Evolutionary conservation across 1,284 basidiomycete genomes (phyloP), one percentile per base, ranked within the genome.

Genomic region (Pisolithus thermaeus): DNA sequence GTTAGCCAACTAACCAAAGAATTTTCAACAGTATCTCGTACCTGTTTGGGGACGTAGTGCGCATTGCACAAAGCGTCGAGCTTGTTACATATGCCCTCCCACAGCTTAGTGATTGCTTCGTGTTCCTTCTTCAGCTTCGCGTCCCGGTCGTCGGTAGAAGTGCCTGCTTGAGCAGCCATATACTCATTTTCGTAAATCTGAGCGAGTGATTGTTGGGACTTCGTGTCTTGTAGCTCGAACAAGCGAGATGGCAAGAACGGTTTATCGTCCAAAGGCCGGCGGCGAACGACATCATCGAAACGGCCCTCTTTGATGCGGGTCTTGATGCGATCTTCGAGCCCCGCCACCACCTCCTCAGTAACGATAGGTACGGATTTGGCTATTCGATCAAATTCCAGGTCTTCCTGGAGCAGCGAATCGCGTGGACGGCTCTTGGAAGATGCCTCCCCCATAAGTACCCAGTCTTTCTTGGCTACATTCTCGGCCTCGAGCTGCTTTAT

Each of bases 131-230:
- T 76, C 27, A 99, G 75, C 69, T 92, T 95, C 23, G 86, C 91
- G 60, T 99, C 95, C 1, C 92, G 78, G 59, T 93, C 90, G 58
- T 94, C 88, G 3, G 73, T 72, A 9, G 72, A 66, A 1, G 74
- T 67, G 18, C 77, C 82, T n/a, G 70, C 71, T 58, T 79, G 78
- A 20, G 80, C 78, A 2, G 83, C 81, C 46, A 85, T 76, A 69
- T 90, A 99, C 58, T 97, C 94, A 57, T 91, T 87, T 67, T 97
- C 97, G 70, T 99, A 99, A 53, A 98, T 91, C 71, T 99, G 91
- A 7, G 94, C 94, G 35, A 99, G 80, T 0, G 90, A 94, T 68
- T 94, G 89, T 14, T 81, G 76, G 6, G 89, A 92, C 66, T 94
- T 90, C 12, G 81, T 84, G 62, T 97, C 95, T 63, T 93, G 84